Percentiles rank a stretch among this genome's conserved stretches.
phyloP scores from a whole-genome alignment of 768 basidiomycete species.

The Boletus eberwhitei region DNA sequence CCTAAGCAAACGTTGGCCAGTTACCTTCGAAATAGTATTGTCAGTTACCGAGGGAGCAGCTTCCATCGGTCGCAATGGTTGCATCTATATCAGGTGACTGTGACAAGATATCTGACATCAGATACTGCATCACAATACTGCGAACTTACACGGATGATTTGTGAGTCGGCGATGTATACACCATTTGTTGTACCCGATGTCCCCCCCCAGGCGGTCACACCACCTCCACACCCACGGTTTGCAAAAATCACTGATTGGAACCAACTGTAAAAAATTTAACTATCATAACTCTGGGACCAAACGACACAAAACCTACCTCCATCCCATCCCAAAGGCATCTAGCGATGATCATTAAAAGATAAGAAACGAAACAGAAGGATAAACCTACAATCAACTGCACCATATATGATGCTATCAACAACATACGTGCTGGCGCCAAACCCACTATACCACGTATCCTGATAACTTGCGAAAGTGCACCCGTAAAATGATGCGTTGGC shows the following conservation, averaged over 20 bases:
- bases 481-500: conserved; percentile 59
- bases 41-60: conserved; percentile 49
- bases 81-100: conserved; percentile 60
- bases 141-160: conserved; percentile 50
- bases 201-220: conserved; percentile 63
- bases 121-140: not conserved
- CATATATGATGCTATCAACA: conserved; percentile 59
- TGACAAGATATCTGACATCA: not conserved
- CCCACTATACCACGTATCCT: conserved; percentile 59
- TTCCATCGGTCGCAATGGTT: conserved; percentile 40
- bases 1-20: conserved; percentile 8
- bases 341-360: not conserved
- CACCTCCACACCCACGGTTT: conserved; percentile 63
- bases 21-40: not conserved
- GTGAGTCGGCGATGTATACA: conserved; percentile 53
- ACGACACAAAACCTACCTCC: not conserved
- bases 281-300: not conserved
- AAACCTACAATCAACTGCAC: conserved; percentile 59
- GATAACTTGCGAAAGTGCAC: conserved; percentile 11
- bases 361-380: not conserved
- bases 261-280: conserved; percentile 38
- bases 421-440: conserved; percentile 56
- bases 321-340: conserved; percentile 23
- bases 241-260: conserved; percentile 59
- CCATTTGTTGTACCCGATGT: conserved; percentile 41